Conservation (phyloP, 257 asterid species). For the Solanum boliviense region DNA sequence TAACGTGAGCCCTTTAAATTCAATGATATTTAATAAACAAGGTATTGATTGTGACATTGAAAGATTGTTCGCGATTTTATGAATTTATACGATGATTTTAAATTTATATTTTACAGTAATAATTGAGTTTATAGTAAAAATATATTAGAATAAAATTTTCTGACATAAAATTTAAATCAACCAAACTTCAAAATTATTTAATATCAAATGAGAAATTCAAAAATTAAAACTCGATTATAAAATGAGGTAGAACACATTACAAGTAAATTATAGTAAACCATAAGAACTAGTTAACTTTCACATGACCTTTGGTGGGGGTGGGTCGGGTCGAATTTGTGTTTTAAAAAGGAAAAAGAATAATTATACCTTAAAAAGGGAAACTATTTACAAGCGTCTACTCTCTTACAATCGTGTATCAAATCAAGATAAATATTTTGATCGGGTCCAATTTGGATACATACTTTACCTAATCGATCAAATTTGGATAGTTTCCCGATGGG, state of each 20-base stretch:
- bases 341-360: background rate
- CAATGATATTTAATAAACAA: background rate
- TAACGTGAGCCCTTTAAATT: background rate
- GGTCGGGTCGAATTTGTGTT: background rate
- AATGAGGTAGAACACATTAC: background rate
- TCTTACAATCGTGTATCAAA: background rate
- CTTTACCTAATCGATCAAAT: no score
- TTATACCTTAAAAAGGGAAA: background rate
- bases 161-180: background rate
- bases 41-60: background rate
- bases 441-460: background rate
- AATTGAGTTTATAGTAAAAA: background rate
- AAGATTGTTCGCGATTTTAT: background rate
- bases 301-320: slow-evolving; percentile 4
- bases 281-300: slow-evolving; percentile 12
- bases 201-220: background rate
- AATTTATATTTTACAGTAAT: background rate
- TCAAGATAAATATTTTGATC: background rate
- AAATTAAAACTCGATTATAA: background rate
- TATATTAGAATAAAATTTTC: background rate
- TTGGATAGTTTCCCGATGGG: no score
- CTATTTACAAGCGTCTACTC: background rate
- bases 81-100: background rate
- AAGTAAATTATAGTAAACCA: background rate
- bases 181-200: background rate